A percentile compares a stretch with the other conserved stretches of the same genome.
Evolutionary conservation across 2,329 filamentous ascomycete genomes (phyloP).

Genomic region (Iodosphaeria phyllophila): DNA sequence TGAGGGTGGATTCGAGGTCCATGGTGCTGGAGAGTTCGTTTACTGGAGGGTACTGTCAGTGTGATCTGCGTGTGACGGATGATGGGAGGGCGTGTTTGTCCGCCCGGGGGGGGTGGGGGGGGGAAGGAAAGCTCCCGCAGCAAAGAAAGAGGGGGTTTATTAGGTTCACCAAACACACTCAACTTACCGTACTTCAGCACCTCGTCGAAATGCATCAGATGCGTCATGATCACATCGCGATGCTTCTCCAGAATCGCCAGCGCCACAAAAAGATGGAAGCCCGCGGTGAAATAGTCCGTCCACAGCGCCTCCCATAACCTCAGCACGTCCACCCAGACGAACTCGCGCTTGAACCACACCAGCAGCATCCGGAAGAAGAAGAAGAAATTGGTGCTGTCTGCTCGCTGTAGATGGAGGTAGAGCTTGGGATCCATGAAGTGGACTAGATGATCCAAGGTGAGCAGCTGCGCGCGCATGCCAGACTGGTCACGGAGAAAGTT

Average conservation of each 20-base stretch:
- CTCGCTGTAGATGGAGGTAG: conserved; percentile 72
- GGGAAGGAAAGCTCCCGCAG: too few species aligned
- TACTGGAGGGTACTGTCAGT: conserved; percentile 32
- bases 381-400: conserved; percentile 97
- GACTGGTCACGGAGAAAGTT: conserved; percentile 94
- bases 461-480: conserved; percentile 83
- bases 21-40: conserved; percentile 92
- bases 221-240: conserved; percentile 87
- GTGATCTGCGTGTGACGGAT: too few species aligned
- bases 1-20: conserved; percentile 69
- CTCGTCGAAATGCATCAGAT: conserved; percentile 88
- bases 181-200: conserved; percentile 81
- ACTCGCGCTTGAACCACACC: conserved; percentile 98
- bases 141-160: background rate
- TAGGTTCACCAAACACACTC: background rate
- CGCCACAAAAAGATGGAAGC: conserved; percentile 89
- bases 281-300: conserved; percentile 79
- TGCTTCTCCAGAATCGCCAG: conserved; percentile 92
- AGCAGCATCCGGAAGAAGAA: conserved; percentile 99
- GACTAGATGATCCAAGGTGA: conserved; percentile 83
- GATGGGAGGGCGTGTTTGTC: too few species aligned
- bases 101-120: too few species aligned
- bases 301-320: conserved; percentile 84
- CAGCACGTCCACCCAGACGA: conserved; percentile 72
- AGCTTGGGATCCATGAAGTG: conserved; percentile 93